These are phyloP conservation scores for Fonsecaea nubica DNA, from an alignment of 2,329 filamentous ascomycete genomes.

Conservation along the genomic window DNA sequence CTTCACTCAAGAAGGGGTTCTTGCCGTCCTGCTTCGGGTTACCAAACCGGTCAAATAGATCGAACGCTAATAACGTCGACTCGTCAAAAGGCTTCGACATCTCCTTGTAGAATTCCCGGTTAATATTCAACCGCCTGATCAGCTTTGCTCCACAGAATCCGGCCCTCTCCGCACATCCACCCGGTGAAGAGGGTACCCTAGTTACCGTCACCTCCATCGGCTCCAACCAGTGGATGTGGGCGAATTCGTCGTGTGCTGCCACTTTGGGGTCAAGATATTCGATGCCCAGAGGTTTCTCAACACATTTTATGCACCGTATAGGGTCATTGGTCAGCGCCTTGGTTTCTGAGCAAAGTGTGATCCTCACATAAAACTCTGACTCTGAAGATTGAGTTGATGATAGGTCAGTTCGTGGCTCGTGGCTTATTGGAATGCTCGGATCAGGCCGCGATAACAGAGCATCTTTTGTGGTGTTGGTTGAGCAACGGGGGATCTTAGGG, in stretches of 20 bases:
- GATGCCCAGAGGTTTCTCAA: neutral
- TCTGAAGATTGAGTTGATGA: neutral
- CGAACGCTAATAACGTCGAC: slow-evolving; percentile 44
- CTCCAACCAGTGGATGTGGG: slow-evolving; percentile 17
- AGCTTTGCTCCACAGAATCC: slow-evolving; percentile 17
- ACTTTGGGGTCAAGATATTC: slow-evolving; percentile 12
- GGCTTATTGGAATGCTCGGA: neutral
- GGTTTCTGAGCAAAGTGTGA: slow-evolving; percentile 2
- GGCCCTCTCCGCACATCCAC: neutral
- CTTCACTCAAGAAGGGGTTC: slow-evolving; percentile 41
- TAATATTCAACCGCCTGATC: slow-evolving; percentile 2
- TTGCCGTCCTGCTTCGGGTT: slow-evolving; percentile 45
- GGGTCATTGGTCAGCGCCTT: slow-evolving; percentile 4
- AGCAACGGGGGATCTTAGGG: neutral
- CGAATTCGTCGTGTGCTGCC: slow-evolving; percentile 17
- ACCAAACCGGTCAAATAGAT: slow-evolving; percentile 50
- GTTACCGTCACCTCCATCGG: slow-evolving; percentile 18
- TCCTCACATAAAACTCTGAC: neutral
- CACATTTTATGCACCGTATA: neutral
- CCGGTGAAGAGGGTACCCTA: neutral
- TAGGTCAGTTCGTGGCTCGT: neutral
- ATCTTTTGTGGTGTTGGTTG: neutral
- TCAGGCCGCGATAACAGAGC: neutral
- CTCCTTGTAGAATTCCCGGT: neutral
- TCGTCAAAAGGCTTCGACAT: slow-evolving; percentile 38